These are phyloP conservation scores for Nidula microcarpa DNA, from an alignment of 768 basidiomycete species.

Conservation along the genomic window DNA sequence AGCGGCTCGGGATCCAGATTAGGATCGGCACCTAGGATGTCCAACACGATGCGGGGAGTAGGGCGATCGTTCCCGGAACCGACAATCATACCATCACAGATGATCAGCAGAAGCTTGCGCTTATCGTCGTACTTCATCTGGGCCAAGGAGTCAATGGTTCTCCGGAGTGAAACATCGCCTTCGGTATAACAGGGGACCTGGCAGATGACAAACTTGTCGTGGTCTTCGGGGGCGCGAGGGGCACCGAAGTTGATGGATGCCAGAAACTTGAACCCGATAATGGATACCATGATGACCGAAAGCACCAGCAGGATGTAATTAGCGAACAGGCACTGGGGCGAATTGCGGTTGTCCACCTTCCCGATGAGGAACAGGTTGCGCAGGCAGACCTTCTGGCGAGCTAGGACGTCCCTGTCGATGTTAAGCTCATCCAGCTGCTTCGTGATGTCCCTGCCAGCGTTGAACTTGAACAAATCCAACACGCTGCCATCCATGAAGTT, in stretches of 20 bases:
- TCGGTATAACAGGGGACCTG: slow-evolving; percentile 99
- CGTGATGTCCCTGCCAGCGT: slow-evolving; percentile 78
- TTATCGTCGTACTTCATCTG: slow-evolving; percentile 98
- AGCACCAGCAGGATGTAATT: slow-evolving; percentile 88
- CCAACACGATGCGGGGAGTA: slow-evolving; percentile 93
- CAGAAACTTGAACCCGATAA: slow-evolving; percentile 96
- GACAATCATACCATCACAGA: slow-evolving; percentile 98
- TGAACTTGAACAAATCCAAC: slow-evolving; percentile 71
- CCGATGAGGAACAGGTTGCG: slow-evolving; percentile 93
- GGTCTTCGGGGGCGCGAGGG: slow-evolving; percentile 83
- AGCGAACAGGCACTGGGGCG: slow-evolving; percentile 88
- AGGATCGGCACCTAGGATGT: slow-evolving; percentile 93
- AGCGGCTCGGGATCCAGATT: slow-evolving; percentile 93
- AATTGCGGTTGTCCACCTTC: slow-evolving; percentile 88
- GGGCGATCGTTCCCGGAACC: slow-evolving; percentile 96
- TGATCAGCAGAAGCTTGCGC: slow-evolving; percentile 87
- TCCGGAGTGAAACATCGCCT: slow-evolving; percentile 79
- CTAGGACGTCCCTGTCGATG: slow-evolving; percentile 57
- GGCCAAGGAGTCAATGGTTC: slow-evolving; percentile 92
- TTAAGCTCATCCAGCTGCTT: slow-evolving; percentile 62
- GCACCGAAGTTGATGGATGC: slow-evolving; percentile 84
- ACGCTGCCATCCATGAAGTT: slow-evolving; percentile 74
- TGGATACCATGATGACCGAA: slow-evolving; percentile 87
- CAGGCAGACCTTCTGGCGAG: slow-evolving; percentile 80
- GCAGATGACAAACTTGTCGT: slow-evolving; percentile 96